Base-by-base conservation (phyloP, 148 eudicot species). In the Silene uniflora region DNA sequence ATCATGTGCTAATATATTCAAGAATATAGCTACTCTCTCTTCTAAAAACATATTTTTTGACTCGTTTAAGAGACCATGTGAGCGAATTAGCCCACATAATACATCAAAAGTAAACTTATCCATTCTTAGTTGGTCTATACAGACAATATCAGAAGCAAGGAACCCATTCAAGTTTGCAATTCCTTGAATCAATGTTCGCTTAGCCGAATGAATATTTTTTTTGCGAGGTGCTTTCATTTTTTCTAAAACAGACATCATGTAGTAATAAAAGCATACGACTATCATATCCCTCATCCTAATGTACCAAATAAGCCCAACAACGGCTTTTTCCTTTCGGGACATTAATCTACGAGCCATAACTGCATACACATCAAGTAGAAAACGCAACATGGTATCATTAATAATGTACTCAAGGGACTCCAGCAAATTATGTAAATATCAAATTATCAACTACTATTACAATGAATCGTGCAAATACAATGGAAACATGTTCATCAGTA, bases 81-180 rank as follows among this genome's bases (percentile, higher is more conserved):
- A n/a, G n/a, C n/a, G n/a, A 13, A 71, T 9, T 60, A 80, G 12
- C 11, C 25, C 44, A 64, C 79, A 80, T 16, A 80, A 58, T 10
- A 27, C 67, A 6, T 54, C 16, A n/a, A 80, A 71, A 0, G 79
- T 55, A 22, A 42, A 17, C 19, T 60, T 75, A 76, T 80, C 72
- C 76, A 80, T 71, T 25, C 65, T 56, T 6, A 55, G 44, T 23
- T 68, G 79, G 35, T 75, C 72, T n/a, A 76, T 7, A 61, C 79
- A 76, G 46, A 42, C 24, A 2, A 13, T 10, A 42, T 74, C 69
- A 21, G 54, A 47, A 13, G 17, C 17, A 42, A 74, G 23, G 47
- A 74, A 74, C 35, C 10, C 69, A 21, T 63, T 62, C 29, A 62
- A 9, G 29, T 62, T 74, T 23, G 13, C 8, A 2, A 44, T 3